These are phyloP conservation scores for Phytophthora tubulina DNA, from an alignment of 352 stramenopile genomes.

Conservation along the genomic window DNA sequence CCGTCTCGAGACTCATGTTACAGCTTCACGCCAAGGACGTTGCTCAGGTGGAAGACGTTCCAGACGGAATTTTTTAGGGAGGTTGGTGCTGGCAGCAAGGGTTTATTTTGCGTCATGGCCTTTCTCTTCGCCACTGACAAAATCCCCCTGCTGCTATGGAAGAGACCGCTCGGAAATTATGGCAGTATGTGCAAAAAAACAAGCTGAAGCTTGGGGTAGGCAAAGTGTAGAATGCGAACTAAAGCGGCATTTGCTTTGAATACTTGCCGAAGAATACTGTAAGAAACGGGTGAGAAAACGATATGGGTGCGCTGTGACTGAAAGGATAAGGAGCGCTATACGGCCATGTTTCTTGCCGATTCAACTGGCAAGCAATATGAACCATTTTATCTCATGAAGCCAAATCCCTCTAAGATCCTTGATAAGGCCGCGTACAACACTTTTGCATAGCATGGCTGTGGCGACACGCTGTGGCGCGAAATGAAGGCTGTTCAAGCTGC, in stretches of 20 bases:
- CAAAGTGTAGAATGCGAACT: slow-evolving; percentile 10
- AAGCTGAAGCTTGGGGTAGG: slow-evolving; percentile 1
- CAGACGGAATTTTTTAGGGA: no score
- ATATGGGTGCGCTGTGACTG: slow-evolving; percentile 5
- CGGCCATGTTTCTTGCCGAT: slow-evolving; percentile 4
- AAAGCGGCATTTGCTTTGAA: slow-evolving; percentile 19
- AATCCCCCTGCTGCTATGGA: slow-evolving; percentile 2
- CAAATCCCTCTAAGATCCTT: not conserved
- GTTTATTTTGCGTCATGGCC: no score
- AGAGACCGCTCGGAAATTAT: not conserved
- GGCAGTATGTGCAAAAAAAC: not conserved
- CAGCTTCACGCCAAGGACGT: no score
- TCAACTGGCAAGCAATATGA: slow-evolving; percentile 14
- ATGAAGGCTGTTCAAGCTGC: not conserved
- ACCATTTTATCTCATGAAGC: slow-evolving; percentile 5
- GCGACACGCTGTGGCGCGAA: slow-evolving; percentile 1
- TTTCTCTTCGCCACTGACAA: no score
- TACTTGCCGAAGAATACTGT: slow-evolving; percentile 9
- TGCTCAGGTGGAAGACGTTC: no score
- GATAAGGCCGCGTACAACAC: slow-evolving; percentile 11
- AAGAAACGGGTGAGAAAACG: slow-evolving; percentile 10
- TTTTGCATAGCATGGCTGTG: slow-evolving; percentile 7
- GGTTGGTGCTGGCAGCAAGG: no score
- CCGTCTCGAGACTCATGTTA: no score
- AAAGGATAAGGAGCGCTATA: not conserved